phyloP scores from a whole-genome alignment of 78 protist genomes.

The Dictyostelium purpureum region DNA sequence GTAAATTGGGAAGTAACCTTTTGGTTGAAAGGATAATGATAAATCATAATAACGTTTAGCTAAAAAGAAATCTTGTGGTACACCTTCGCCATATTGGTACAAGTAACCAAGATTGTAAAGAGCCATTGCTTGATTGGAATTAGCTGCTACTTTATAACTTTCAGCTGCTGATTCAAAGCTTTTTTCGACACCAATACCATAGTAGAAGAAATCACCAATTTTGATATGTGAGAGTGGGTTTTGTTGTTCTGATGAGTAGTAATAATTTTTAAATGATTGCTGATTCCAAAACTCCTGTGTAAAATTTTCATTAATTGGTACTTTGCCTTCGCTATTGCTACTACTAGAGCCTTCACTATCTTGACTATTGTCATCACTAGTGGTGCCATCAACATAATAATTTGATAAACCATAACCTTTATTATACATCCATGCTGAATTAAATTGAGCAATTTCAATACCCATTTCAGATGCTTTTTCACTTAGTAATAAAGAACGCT shows the following conservation, averaged over 20 bases:
- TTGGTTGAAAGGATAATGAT: constrained; percentile 60
- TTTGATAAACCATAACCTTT: constrained; percentile 7
- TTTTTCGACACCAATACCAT: constrained; percentile 86
- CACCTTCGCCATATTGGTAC: constrained; percentile 89
- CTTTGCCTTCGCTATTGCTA: neutral
- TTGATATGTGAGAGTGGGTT: constrained; percentile 78
- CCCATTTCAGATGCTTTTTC: constrained; percentile 89
- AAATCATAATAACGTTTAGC: constrained; percentile 93
- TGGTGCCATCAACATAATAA: neutral
- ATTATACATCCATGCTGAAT: constrained; percentile 88
- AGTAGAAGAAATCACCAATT: constrained; percentile 91
- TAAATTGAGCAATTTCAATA: constrained; percentile 88
- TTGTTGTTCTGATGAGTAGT: constrained; percentile 75
- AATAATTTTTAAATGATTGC: constrained; percentile 56
- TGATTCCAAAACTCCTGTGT: neutral
- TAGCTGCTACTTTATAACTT: constrained; percentile 74
- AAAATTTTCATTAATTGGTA: neutral
- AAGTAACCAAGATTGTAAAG: constrained; percentile 90
- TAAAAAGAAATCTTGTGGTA: constrained; percentile 84
- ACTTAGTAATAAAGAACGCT: constrained; percentile 63
- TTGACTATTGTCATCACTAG: neutral
- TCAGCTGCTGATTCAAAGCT: constrained; percentile 72
- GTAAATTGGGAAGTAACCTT: constrained; percentile 82
- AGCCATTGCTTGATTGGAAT: constrained; percentile 81
- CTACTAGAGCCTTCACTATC: neutral